Evolutionary conservation across 1,284 basidiomycete genomes (phyloP), one percentile per base, ranked within the genome.

Genomic region (Boletus hoseneyae): DNA sequence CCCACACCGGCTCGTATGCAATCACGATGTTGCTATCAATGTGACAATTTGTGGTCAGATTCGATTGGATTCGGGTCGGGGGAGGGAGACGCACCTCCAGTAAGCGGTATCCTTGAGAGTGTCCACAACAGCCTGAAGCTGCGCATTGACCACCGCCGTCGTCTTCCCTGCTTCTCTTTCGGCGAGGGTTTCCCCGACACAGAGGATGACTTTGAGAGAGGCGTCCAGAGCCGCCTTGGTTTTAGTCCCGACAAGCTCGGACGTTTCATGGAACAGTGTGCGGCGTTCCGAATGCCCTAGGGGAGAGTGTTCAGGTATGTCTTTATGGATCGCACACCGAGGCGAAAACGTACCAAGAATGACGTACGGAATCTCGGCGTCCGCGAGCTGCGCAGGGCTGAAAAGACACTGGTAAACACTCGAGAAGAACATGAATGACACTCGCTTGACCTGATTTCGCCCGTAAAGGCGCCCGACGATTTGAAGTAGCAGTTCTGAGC

Each of bases 1-100:
- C 97, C 97, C 96, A 99, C 27, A 99, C 96, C 41, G 93, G 92
- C 70, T 95, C 92, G 70, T 94, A 99, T 16, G 96, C 96, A 63
- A 99, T 79, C 55, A 99, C 96, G 66, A 98, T 78, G 63, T 91
- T 86, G 69, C 90, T 93, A 6, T 29, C 8, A 38, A 29, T 21
- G 9, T 12, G 1, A 11, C n/a, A 3, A 30, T 33, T 33, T n/a
- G 10, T n/a, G 12, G 29, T 13, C 29, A 10, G 2, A 6, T 42
- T 46, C 18, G 39, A 16, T 47, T 8, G 19, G 13, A 32, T 16
- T 47, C 2, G 4, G 33, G 50, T 43, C 1, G 12, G 5, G 12
- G 39, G 10, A 71, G 12, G 4, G 12, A 40, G 10, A 71, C 78
- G 59, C 55, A 92, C 92, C 78, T 82, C 93, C 95, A 98, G 65